A percentile compares a stretch with the other conserved stretches of the same genome.
These are phyloP conservation scores for Penicillium maclennaniae DNA, from an alignment of 495 filamentous ascomycete genomes.

Conservation along the genomic window DNA sequence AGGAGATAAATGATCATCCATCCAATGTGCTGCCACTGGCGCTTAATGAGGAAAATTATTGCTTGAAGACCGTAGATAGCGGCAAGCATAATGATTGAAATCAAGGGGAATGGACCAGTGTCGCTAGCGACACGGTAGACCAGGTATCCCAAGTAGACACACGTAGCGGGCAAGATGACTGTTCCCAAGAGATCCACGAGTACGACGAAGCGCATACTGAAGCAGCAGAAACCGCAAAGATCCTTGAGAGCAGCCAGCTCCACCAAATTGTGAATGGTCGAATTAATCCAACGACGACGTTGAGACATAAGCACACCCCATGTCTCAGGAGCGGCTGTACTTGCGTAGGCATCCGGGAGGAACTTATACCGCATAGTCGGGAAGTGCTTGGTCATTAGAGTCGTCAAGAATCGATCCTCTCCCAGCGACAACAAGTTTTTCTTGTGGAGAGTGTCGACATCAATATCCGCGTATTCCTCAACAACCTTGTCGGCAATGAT, in stretches of 20 bases:
- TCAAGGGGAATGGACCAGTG: conserved; percentile 73
- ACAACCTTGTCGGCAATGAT: conserved; percentile 88
- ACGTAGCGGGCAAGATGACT: conserved; percentile 87
- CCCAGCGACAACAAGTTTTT: conserved; percentile 95
- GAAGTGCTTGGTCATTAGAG: conserved; percentile 97
- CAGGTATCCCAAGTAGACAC: conserved; percentile 84
- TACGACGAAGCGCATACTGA: conserved; percentile 97
- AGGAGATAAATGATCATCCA: conserved; percentile 99
- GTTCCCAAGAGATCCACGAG: conserved; percentile 94
- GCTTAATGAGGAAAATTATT: conserved; percentile 89
- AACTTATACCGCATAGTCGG: conserved; percentile 96
- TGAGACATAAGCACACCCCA: conserved; percentile 93
- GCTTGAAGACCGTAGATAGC: conserved; percentile 94
- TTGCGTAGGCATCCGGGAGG: conserved; percentile 84
- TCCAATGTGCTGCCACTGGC: conserved; percentile 95
- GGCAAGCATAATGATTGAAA: conserved; percentile 84
- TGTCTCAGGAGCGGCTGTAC: conserved; percentile 87
- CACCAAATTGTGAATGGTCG: conserved; percentile 90
- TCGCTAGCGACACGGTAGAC: conserved; percentile 72
- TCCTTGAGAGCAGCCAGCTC: conserved; percentile 85
- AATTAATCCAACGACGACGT: conserved; percentile 97
- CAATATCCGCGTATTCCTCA: conserved; percentile 78
- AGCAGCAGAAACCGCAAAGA: conserved; percentile 98
- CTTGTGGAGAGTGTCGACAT: conserved; percentile 95
- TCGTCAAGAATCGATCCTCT: conserved; percentile 96